These are phyloP conservation scores for Aaosphaeria arxii DNA, from an alignment of 2,329 filamentous ascomycete species.

Conservation along the genomic window DNA sequence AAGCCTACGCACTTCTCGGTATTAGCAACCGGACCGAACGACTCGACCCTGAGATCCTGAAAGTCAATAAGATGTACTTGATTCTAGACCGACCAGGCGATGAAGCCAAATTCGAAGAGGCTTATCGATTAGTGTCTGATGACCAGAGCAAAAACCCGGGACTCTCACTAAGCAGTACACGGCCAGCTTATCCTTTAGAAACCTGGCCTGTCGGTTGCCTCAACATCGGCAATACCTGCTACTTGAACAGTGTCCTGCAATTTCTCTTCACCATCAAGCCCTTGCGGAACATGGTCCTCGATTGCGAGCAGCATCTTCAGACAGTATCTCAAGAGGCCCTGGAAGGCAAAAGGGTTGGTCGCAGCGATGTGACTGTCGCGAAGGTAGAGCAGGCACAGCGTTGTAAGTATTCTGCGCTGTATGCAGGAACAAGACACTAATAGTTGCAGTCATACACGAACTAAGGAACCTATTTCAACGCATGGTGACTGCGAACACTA, in stretches of 20 bases:
- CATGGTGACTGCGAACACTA: constrained; percentile 62
- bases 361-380: constrained; percentile 59
- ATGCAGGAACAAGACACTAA: constrained; percentile 9
- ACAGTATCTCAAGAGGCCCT: constrained; percentile 63
- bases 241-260: constrained; percentile 93
- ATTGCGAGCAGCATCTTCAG: constrained; percentile 70
- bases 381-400: constrained; percentile 63
- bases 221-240: constrained; percentile 98
- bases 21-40: constrained; percentile 52
- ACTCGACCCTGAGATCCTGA: constrained; percentile 45
- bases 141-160: constrained; percentile 25
- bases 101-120: constrained; percentile 44
- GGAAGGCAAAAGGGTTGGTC: constrained; percentile 69
- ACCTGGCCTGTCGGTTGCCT: constrained; percentile 78
- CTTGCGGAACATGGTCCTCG: constrained; percentile 74
- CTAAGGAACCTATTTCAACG: constrained; percentile 67
- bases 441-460: constrained; percentile 65
- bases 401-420: constrained; percentile 58
- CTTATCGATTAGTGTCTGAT: constrained; percentile 44
- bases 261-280: constrained; percentile 89
- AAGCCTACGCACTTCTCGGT: constrained; percentile 39
- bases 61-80: constrained; percentile 15
- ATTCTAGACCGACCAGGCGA: constrained; percentile 43
- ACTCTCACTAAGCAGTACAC: constrained; percentile 6
- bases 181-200: constrained; percentile 30